Percentiles rank a stretch among this genome's conserved stretches.
These are phyloP conservation scores for Anisogramma anomala DNA, from an alignment of 2,329 filamentous ascomycete species.

Conservation along the genomic window DNA sequence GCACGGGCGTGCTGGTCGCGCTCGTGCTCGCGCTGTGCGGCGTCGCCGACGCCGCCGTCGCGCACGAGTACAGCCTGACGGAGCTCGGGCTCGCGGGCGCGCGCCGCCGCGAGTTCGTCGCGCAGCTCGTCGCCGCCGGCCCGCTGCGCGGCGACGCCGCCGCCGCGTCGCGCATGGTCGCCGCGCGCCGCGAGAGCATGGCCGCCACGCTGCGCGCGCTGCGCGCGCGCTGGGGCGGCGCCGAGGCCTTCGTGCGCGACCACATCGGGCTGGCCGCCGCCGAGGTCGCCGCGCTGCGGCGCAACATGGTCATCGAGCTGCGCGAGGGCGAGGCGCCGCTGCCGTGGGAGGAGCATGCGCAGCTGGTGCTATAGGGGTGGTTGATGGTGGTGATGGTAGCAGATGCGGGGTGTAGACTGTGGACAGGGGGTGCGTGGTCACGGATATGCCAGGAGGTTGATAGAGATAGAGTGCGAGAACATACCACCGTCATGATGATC, in stretches of 20 bases:
- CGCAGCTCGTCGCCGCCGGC: conserved; percentile 37
- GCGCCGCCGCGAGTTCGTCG: conserved; percentile 40
- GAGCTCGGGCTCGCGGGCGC: conserved; percentile 47
- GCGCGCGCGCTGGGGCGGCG: conserved; percentile 47
- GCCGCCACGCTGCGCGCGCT: conserved; percentile 41
- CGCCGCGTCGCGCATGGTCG: conserved; percentile 34
- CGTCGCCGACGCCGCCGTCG: conserved; percentile 46
- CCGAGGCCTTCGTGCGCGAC: conserved; percentile 50
- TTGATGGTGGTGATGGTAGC: background rate
- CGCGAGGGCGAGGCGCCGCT: conserved; percentile 16
- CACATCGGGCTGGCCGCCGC: conserved; percentile 45
- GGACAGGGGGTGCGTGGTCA: no score
- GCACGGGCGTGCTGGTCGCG: conserved; percentile 60
- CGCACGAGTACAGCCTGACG: conserved; percentile 57
- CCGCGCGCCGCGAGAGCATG: conserved; percentile 36
- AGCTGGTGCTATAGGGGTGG: conserved; percentile 15
- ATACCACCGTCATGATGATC: no score
- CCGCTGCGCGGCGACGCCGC: conserved; percentile 34
- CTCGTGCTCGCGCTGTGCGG: conserved; percentile 53
- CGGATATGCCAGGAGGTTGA: no score
- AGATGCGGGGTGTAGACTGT: no score
- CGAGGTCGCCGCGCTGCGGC: conserved; percentile 41
- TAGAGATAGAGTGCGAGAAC: background rate
- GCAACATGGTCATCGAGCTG: conserved; percentile 33
- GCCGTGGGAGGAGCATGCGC: conserved; percentile 21